Conservation (phyloP, 192 early-diverging fungal species). For the Glomus cerebriforme region DNA sequence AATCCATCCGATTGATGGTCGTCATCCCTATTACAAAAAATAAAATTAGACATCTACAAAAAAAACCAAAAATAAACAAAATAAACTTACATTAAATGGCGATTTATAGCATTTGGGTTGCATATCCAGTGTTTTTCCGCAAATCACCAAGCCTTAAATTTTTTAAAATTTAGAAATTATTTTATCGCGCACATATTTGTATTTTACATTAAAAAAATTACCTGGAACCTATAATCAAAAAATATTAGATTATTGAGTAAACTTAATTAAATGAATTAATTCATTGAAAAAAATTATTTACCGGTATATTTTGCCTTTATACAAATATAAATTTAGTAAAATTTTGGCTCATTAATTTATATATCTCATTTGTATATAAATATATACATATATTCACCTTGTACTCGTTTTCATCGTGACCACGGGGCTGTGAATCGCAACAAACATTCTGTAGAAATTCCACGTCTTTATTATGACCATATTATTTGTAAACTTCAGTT, state of each 20-base stretch:
- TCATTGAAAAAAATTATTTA: not conserved
- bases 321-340: not conserved
- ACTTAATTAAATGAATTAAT: not conserved
- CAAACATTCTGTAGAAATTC: slow-evolving; percentile 26
- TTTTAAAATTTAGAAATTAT: not conserved
- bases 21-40: slow-evolving; percentile 23
- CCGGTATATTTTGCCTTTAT: not conserved
- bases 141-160: not conserved
- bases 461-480: not conserved
- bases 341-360: not conserved
- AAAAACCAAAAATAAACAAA: not conserved
- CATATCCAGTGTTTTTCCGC: not conserved
- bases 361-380: not conserved
- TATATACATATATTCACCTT: not conserved
- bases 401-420: slow-evolving; percentile 1
- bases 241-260: no score
- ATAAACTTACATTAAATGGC: not conserved
- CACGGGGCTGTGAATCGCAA: not conserved
- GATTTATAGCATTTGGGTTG: not conserved
- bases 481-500: not conserved
- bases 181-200: not conserved
- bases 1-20: not conserved
- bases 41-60: no score
- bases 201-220: not conserved
- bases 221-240: not conserved